These are phyloP conservation scores for Seiridium cupressi DNA, from an alignment of 2,329 filamentous ascomycete genomes.

Conservation along the genomic window DNA sequence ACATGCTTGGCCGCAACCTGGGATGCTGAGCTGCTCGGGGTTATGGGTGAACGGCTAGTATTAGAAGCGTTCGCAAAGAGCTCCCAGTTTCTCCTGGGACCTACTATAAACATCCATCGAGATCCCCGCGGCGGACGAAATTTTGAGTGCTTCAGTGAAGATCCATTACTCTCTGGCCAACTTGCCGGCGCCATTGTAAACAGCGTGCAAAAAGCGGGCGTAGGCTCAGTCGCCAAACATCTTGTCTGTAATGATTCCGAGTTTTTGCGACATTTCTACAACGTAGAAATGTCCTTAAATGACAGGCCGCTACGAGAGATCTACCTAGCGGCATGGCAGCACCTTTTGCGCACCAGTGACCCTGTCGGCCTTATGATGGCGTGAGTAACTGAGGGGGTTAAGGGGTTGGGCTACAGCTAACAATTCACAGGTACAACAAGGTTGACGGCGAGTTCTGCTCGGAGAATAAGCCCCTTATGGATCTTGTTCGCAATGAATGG, in stretches of 20 bases:
- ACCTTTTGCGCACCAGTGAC: conserved; percentile 12
- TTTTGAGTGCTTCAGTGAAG: conserved; percentile 42
- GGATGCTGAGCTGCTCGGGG: conserved; percentile 14
- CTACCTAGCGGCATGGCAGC: conserved; percentile 18
- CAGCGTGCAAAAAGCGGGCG: conserved; percentile 32
- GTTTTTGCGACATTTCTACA: conserved; percentile 15
- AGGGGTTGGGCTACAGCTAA: neutral
- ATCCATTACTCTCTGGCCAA: conserved; percentile 40
- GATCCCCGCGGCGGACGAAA: conserved; percentile 40
- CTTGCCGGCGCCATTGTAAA: conserved; percentile 37
- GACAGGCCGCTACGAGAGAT: conserved; percentile 14
- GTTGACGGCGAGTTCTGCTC: conserved; percentile 22
- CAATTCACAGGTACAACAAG: conserved; percentile 19
- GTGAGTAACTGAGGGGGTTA: neutral
- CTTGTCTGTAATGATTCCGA: conserved; percentile 56
- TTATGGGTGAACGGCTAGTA: conserved; percentile 13
- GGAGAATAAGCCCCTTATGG: conserved; percentile 18
- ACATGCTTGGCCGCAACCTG: conserved; percentile 16
- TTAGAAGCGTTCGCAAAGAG: conserved; percentile 49
- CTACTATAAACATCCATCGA: conserved; percentile 47
- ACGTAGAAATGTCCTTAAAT: conserved; percentile 10
- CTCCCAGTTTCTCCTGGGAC: conserved; percentile 69
- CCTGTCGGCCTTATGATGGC: conserved; percentile 17
- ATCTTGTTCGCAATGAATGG: conserved; percentile 31
- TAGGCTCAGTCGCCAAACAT: conserved; percentile 42